Percentiles rank a stretch among this genome's conserved stretches.
Evolutionary conservation across 306 rosid genomes (phyloP).

Genomic region (Lithocarpus polystachyus): DNA sequence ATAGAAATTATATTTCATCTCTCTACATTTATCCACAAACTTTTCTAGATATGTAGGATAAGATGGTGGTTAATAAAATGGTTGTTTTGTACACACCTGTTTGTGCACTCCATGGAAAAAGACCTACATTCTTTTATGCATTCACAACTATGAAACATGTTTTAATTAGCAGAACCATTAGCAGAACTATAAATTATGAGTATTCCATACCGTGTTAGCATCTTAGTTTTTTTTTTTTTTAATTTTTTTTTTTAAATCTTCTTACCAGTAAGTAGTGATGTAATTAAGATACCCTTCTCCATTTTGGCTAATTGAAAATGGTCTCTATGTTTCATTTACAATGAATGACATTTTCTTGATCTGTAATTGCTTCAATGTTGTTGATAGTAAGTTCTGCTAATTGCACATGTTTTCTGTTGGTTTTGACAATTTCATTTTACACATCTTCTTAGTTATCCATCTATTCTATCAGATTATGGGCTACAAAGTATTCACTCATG

Average conservation of each 20-base stretch:
- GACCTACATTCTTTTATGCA: neutral
- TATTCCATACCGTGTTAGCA: neutral
- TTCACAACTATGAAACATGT: neutral
- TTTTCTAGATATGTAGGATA: neutral
- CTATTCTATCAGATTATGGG: constrained; percentile 82
- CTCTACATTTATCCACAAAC: neutral
- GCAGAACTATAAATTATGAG: neutral
- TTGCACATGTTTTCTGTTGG: constrained; percentile 3
- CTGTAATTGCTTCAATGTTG: constrained; percentile 1
- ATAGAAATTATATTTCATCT: neutral
- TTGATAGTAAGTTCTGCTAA: constrained; percentile 11
- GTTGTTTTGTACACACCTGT: neutral
- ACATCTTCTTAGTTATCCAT: constrained; percentile 20
- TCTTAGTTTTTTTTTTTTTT: neutral
- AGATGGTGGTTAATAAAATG: neutral
- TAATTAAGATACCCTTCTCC: neutral
- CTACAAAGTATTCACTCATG: constrained; percentile 88
- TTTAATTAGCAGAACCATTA: neutral
- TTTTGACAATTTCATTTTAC: constrained; percentile 23
- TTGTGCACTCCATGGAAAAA: neutral
- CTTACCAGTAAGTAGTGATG: neutral
- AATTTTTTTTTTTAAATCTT: neutral
- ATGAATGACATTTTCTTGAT: neutral
- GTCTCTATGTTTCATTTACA: neutral
- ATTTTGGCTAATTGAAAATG: neutral